Evolutionary conservation across 106 monocot genomes (phyloP), one percentile per base, ranked within the genome.

Genomic region (Phalaenopsis equestris): DNA sequence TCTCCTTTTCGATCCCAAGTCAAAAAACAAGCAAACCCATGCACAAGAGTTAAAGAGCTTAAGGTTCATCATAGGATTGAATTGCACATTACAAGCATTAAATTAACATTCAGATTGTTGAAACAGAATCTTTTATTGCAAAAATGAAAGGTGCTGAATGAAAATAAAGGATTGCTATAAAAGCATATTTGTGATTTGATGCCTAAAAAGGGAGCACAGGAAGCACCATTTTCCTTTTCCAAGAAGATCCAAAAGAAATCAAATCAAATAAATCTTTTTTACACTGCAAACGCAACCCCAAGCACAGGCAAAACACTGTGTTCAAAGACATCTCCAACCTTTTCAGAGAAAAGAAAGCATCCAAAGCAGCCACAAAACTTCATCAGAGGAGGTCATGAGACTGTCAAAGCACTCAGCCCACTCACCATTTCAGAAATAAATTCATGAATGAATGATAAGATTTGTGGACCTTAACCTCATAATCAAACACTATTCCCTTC

Each of bases 361-460:
- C 12, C 46, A 76, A 76, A 76, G 76, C 46, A 23, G 24, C 48
- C 23, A 11, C 30, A 46, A 30, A 23, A 48, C 52, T 5, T 49
- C 47, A 76, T 24, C 19, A 43, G 42, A 74, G 19, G 18, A 30
- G 30, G 30, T 30, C 30, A 30, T 42, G 17, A 7, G 42, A 45
- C 11, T 42, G 43, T 42, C 43, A 79, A 79, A 42, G 43, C 5
- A 67, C 42, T 79, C 43, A 79, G 45, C 14, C 79, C 79, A 67
- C 79, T 42, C 79, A 67, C 65, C n/a, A 79, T 42, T 12, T 70
- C 70, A 38, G 67, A 36, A 4, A 67, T 16, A 56, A 42, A 43
- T 46, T 79, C 79, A 79, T 79, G n/a, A 9, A 79, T 19, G n/a
- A 79, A 79, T 79, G 79, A 79, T 74, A 67, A 23, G 58, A 36